Conservation (phyloP, 345 rosid genomes). For the Corchorus olitorius region DNA sequence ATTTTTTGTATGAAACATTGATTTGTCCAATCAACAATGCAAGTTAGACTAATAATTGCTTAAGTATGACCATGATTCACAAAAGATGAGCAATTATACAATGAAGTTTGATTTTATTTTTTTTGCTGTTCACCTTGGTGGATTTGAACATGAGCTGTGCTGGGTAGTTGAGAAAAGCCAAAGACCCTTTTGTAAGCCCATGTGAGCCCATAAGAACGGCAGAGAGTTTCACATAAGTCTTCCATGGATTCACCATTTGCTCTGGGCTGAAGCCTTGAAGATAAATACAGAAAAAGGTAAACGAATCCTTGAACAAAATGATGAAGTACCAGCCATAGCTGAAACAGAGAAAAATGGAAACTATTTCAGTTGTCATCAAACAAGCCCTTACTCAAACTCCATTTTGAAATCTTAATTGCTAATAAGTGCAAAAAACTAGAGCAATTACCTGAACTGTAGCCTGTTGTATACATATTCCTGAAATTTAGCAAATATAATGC, state of each 20-base stretch:
- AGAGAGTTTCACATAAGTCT: constrained; percentile 88
- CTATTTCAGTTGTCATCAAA: background rate
- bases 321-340: constrained; percentile 99
- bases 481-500: constrained; percentile 12
- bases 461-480: constrained; percentile 99
- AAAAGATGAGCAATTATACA: background rate
- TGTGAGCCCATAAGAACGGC: constrained; percentile 99
- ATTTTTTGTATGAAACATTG: no score
- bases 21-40: background rate
- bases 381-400: background rate
- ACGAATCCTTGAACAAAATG: constrained; percentile 98
- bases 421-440: background rate
- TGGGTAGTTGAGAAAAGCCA: constrained; percentile 96
- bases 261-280: constrained; percentile 89
- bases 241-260: constrained; percentile 96
- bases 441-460: constrained; percentile 75
- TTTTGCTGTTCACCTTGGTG: constrained; percentile 63
- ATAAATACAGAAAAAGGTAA: constrained; percentile 76
- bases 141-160: constrained; percentile 99
- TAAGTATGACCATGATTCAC: background rate
- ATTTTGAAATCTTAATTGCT: constrained; percentile 17
- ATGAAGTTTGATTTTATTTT: background rate
- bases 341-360: constrained; percentile 26
- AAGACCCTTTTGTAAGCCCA: constrained; percentile 92
- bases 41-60: background rate